Base-by-base conservation (phyloP, 495 filamentous ascomycete genomes). In the Penicillium manginii region DNA sequence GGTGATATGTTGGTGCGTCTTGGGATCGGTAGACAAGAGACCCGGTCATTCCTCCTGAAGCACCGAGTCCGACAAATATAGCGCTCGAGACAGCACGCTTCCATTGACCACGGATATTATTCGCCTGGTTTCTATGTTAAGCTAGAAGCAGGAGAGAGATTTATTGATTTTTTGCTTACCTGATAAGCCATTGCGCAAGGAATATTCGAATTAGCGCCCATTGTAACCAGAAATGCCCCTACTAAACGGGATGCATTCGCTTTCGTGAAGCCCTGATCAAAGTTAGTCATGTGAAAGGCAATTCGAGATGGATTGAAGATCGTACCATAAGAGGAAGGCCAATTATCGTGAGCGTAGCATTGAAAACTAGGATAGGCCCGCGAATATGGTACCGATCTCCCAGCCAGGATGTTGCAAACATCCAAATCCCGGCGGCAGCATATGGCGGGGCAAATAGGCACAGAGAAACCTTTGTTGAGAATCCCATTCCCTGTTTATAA, bases 181-280 rank as follows among this genome's bases (percentile, higher is more conserved):
- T 87, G 83, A 65, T 84, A 85, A 6, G 82, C 75, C 75, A 87
- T 66, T 2, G 73, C 68, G 3, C 62, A 65, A 5, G 69, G 84
- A 14, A 84, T 72, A 67, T 86, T 86, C 10, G 81, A 73, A 64
- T 86, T 86, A 40, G 72, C 73, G 17, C 78, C 78, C 23, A 81
- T 81, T 7, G 80, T 83, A 55, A 75, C 74, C n/a, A 86, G 67
- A 74, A 86, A 88, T 22, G 82, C 78, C 32, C 84, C 84, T 50
- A 86, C 81, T 66, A 86, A 84, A 33, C 81, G 78, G 21, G 77
- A 75, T 21, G 64, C 75, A 15, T 71, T 62, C 60, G 70, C 73
- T 5, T 61, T 37, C 19, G 70, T 64, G 67, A 82, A 86, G 2
- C 72, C 78, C 62, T 65, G 81, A 15, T 22, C 22, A 17, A 11